Conservation (phyloP, 1,284 basidiomycete genomes). For the Trametes polyzona region DNA sequence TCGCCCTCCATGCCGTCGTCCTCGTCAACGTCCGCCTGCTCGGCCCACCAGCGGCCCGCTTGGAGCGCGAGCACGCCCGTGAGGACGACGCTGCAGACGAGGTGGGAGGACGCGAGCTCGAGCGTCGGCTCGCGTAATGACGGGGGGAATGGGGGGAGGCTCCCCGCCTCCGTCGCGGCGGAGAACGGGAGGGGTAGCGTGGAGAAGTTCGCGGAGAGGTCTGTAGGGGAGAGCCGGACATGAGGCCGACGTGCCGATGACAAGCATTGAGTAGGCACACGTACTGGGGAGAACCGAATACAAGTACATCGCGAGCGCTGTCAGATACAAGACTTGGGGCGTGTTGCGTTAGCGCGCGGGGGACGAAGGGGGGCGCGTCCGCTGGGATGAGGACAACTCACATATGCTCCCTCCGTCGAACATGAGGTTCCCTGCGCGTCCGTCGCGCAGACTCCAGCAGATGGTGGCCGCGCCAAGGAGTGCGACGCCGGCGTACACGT, state of each 20-base stretch:
- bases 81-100: slow-evolving; percentile 81
- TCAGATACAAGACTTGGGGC: slow-evolving; percentile 68
- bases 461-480: slow-evolving; percentile 65
- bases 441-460: slow-evolving; percentile 76
- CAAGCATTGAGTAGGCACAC: slow-evolving; percentile 35
- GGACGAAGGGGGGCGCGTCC: slow-evolving; percentile 5
- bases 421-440: slow-evolving; percentile 81
- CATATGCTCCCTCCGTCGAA: slow-evolving; percentile 86
- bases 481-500: slow-evolving; percentile 57
- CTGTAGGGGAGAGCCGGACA: slow-evolving; percentile 37
- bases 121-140: slow-evolving; percentile 62
- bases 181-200: slow-evolving; percentile 47
- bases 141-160: slow-evolving; percentile 33
- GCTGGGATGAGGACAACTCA: slow-evolving; percentile 41
- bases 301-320: slow-evolving; percentile 67
- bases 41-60: slow-evolving; percentile 81
- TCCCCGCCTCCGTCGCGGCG: slow-evolving; percentile 10
- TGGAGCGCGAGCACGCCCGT: slow-evolving; percentile 80
- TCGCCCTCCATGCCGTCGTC: slow-evolving; percentile 29
- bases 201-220: slow-evolving; percentile 58
- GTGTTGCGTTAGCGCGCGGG: slow-evolving; percentile 1
- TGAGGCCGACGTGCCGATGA: not conserved
- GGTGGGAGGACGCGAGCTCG: slow-evolving; percentile 78
- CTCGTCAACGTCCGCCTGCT: slow-evolving; percentile 54
- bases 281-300: slow-evolving; percentile 76